phyloP scores from a whole-genome alignment of 176 grass and related monocot species.

The Thalia dealbata region DNA sequence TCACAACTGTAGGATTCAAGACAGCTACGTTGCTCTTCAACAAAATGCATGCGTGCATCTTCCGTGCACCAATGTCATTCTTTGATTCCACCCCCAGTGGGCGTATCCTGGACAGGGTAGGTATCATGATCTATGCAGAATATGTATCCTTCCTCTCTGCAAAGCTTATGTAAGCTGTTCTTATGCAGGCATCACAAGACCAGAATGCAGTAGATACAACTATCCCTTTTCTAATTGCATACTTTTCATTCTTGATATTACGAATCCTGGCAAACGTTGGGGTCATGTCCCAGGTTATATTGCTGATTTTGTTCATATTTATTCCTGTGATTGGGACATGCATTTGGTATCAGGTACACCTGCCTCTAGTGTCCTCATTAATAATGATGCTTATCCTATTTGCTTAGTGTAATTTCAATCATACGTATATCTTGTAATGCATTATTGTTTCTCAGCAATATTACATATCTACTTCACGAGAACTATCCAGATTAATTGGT shows the following conservation, averaged over 20 bases:
- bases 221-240: neutral
- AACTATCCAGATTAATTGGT: conserved; percentile 30
- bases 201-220: neutral
- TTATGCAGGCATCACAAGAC: neutral
- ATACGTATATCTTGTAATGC: neutral
- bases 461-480: conserved; percentile 31
- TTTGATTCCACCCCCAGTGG: conserved; percentile 54
- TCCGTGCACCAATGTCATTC: conserved; percentile 87
- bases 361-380: no score
- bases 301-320: neutral
- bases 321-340: neutral
- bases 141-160: no score
- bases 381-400: no score
- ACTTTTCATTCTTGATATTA: neutral
- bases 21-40: conserved; percentile 75
- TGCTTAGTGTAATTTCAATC: no score
- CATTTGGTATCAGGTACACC: conserved; percentile 15
- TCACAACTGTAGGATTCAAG: conserved; percentile 55
- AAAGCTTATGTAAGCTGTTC: no score
- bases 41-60: conserved; percentile 82
- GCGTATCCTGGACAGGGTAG: neutral
- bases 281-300: conserved; percentile 7
- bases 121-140: neutral
- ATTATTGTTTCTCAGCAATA: conserved; percentile 22
- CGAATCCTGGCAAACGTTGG: neutral